Conservation (phyloP, 2,329 filamentous ascomycete species). For the Pseudogymnoascus sp. region DNA sequence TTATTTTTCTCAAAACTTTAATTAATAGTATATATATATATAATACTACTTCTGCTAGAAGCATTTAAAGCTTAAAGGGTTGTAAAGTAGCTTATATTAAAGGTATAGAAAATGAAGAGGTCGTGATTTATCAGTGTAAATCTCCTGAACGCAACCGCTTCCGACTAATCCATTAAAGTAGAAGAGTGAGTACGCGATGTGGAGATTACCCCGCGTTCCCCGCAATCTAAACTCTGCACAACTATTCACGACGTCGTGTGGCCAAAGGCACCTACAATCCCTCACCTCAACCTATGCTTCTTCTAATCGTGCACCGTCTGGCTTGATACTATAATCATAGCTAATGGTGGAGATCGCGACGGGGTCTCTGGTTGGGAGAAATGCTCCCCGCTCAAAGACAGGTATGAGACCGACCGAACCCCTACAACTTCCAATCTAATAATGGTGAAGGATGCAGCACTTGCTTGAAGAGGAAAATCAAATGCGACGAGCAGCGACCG, state of each 20-base stretch:
- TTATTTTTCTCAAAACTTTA: too few relatives aligned
- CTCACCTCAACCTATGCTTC: background rate
- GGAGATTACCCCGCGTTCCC: background rate
- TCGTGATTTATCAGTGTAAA: too few relatives aligned
- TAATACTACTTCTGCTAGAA: too few relatives aligned
- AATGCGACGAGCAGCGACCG: slow-evolving; percentile 16
- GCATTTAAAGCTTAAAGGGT: too few relatives aligned
- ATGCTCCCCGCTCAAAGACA: slow-evolving; percentile 30
- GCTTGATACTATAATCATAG: background rate
- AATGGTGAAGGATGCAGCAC: slow-evolving; percentile 29
- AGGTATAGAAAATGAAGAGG: too few relatives aligned
- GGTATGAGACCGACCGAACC: slow-evolving; percentile 18
- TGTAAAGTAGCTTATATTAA: too few relatives aligned
- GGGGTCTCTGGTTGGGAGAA: slow-evolving; percentile 6
- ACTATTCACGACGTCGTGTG: background rate
- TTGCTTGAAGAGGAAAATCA: slow-evolving; percentile 18
- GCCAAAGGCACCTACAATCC: background rate
- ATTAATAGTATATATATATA: too few relatives aligned
- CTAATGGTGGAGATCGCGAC: background rate
- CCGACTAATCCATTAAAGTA: too few relatives aligned
- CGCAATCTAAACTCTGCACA: background rate
- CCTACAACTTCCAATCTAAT: background rate
- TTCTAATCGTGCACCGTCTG: background rate
- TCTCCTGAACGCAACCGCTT: too few relatives aligned
- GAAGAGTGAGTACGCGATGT: too few relatives aligned